Conservation (phyloP, 768 basidiomycete genomes). For the Boletus rufocinnamomeus region DNA sequence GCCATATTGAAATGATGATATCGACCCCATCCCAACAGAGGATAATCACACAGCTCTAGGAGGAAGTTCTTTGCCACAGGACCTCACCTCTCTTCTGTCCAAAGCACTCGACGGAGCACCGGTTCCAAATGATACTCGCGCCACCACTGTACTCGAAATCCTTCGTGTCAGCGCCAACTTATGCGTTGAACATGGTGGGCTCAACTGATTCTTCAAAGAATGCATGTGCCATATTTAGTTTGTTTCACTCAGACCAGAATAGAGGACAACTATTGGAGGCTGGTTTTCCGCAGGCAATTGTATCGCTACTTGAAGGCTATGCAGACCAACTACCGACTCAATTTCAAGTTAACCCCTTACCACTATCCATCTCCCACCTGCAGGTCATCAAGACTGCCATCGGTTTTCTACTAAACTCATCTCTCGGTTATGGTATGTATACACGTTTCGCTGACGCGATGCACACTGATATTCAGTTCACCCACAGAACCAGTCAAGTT, state of each 20-base stretch:
- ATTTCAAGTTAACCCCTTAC: slow-evolving; percentile 43
- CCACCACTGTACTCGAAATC: slow-evolving; percentile 61
- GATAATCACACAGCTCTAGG: slow-evolving; percentile 75
- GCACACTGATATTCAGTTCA: slow-evolving; percentile 3
- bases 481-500: slow-evolving; percentile 67
- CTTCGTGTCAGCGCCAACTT: slow-evolving; percentile 81
- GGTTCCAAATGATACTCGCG: slow-evolving; percentile 47
- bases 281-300: slow-evolving; percentile 64
- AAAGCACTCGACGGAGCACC: slow-evolving; percentile 52
- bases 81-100: slow-evolving; percentile 61
- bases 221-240: slow-evolving; percentile 7
- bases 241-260: slow-evolving; percentile 61
- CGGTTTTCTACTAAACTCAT: slow-evolving; percentile 77
- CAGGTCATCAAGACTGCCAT: slow-evolving; percentile 76
- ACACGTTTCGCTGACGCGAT: not conserved
- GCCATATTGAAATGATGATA: not conserved
- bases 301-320: slow-evolving; percentile 71
- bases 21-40: slow-evolving; percentile 42
- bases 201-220: not conserved
- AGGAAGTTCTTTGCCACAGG: slow-evolving; percentile 60
- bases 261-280: slow-evolving; percentile 69
- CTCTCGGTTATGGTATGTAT: slow-evolving; percentile 70
- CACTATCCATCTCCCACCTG: slow-evolving; percentile 61
- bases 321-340: slow-evolving; percentile 43
- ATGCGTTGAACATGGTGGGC: slow-evolving; percentile 79